Evolutionary conservation across 169 alveolate species (phyloP).

Genomic region (Eimeria falciformis): DNA sequence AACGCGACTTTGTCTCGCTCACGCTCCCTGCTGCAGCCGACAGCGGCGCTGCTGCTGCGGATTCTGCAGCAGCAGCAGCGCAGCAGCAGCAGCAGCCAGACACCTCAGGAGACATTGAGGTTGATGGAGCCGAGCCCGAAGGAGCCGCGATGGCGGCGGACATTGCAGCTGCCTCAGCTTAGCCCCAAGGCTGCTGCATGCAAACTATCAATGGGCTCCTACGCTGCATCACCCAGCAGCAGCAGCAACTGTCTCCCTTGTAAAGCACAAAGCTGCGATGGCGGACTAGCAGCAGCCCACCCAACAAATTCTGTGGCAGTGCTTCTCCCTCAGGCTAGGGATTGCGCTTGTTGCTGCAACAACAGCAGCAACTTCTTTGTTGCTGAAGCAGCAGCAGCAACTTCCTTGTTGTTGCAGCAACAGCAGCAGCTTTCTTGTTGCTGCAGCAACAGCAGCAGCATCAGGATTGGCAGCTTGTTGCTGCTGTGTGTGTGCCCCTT

Average conservation of each 20-base stretch:
- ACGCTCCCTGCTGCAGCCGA: constrained; percentile 65
- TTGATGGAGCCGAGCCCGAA: constrained; percentile 65
- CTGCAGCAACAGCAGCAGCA: constrained; percentile 42
- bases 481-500: too few relatives aligned
- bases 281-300: too few relatives aligned
- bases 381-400: constrained; percentile 15
- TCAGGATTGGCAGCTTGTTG: too few relatives aligned
- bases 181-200: not conserved
- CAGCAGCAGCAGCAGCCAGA: constrained; percentile 5
- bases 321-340: too few relatives aligned
- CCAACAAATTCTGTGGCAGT: too few relatives aligned
- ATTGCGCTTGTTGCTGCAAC: constrained; percentile 23
- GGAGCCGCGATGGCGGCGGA: constrained; percentile 70
- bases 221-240: not conserved
- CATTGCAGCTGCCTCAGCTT: constrained; percentile 49
- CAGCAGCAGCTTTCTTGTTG: constrained; percentile 11
- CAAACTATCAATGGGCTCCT: too few relatives aligned
- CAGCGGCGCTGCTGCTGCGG: constrained; percentile 29
- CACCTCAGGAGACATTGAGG: constrained; percentile 55
- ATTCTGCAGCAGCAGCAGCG: constrained; percentile 24
- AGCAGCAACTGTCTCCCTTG: not conserved
- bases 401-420: constrained; percentile 24
- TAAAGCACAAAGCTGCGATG: too few relatives aligned
- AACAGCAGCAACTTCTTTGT: not conserved
- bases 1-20: constrained; percentile 36